Percentiles rank a stretch among this genome's conserved stretches.
Evolutionary conservation across 768 basidiomycete species (phyloP).

Genomic region (Cystofilobasidium macerans): DNA sequence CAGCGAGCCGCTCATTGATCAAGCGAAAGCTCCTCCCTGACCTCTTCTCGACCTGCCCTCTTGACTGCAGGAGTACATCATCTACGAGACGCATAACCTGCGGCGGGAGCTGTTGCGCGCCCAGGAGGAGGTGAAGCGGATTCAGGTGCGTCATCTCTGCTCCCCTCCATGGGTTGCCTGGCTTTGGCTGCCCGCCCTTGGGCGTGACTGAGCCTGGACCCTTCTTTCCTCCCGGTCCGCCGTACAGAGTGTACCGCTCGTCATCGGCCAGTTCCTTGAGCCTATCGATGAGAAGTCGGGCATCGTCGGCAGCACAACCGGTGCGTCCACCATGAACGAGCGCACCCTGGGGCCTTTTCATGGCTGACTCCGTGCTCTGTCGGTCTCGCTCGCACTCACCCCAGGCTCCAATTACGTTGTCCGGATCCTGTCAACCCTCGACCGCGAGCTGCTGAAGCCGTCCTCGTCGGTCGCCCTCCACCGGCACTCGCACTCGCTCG

Average conservation of each 20-base stretch:
- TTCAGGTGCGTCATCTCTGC: conserved; percentile 37
- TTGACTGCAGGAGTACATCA: conserved; percentile 76
- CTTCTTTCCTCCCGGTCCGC: neutral
- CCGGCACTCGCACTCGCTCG: conserved; percentile 94
- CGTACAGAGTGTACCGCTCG: conserved; percentile 85
- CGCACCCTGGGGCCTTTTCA: too few species aligned
- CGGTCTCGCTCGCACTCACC: neutral
- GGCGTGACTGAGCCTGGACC: neutral
- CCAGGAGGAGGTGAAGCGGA: conserved; percentile 98
- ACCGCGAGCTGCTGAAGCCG: conserved; percentile 92
- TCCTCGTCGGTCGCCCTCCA: conserved; percentile 97
- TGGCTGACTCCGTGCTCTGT: conserved; percentile 1
- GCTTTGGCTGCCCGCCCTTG: too few species aligned
- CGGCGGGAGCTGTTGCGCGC: conserved; percentile 96
- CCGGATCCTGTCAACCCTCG: conserved; percentile 88
- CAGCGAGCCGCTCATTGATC: too few species aligned
- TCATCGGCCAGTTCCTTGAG: conserved; percentile 98
- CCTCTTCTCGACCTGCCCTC: neutral
- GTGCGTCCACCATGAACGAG: conserved; percentile 32
- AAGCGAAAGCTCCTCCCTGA: too few species aligned
- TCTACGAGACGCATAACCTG: conserved; percentile 94
- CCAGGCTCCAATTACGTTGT: conserved; percentile 91
- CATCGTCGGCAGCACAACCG: conserved; percentile 91
- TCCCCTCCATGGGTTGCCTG: neutral
- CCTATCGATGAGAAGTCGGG: conserved; percentile 95